A percentile compares a stretch with the other conserved stretches of the same genome.
Evolutionary conservation across 331 rosid species (phyloP).

Genomic region (Phaseolus coccineus): DNA sequence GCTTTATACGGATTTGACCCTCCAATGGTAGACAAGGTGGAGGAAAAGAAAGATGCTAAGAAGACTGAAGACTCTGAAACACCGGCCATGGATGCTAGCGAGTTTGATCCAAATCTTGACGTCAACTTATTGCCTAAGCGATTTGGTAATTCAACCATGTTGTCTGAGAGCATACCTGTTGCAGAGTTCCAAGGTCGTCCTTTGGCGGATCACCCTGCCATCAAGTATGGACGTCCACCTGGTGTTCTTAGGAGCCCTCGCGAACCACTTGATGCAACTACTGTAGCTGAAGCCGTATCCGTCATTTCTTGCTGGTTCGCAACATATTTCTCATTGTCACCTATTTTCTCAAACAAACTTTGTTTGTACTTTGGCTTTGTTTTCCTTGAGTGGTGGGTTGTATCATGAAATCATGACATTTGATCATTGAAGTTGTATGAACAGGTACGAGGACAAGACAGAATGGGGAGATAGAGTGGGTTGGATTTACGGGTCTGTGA

Average conservation of each 20-base stretch:
- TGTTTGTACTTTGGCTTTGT: too few species aligned
- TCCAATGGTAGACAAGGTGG: slow-evolving; percentile 53
- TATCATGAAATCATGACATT: too few species aligned
- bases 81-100: not conserved
- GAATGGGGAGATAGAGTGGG: not conserved
- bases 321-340: not conserved
- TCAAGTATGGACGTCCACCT: not conserved
- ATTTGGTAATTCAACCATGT: not conserved
- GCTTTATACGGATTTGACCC: slow-evolving; percentile 91
- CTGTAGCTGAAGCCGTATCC: not conserved
- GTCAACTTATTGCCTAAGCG: not conserved
- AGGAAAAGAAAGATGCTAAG: not conserved
- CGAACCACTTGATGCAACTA: not conserved
- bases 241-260: not conserved
- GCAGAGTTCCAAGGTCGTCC: slow-evolving; percentile 15
- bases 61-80: not conserved
- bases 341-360: too few species aligned
- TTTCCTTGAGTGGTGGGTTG: too few species aligned
- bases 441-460: not conserved
- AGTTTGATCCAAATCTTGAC: not conserved
- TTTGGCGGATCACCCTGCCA: not conserved
- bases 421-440: not conserved
- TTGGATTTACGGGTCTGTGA: not conserved
- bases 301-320: not conserved
- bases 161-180: not conserved